Conservation (phyloP, 441 rosid species). For the Melastoma candidum region DNA sequence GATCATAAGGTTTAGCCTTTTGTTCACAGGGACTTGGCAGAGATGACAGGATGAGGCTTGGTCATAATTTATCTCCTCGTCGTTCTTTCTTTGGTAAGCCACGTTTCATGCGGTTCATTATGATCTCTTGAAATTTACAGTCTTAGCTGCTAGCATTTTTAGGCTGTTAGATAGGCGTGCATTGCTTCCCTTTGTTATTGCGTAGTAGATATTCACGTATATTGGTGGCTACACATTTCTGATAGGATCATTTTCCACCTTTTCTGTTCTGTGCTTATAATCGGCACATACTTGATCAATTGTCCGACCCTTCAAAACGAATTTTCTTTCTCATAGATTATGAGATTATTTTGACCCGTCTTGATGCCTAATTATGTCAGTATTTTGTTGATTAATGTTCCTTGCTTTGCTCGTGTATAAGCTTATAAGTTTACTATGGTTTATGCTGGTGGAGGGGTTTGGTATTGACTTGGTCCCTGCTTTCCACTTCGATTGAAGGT, state of each 20-base stretch:
- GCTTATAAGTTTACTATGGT: constrained; percentile 2
- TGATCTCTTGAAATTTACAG: constrained; percentile 1
- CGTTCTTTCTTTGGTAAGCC: constrained; percentile 57
- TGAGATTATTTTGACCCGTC: no score
- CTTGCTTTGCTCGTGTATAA: constrained; percentile 1
- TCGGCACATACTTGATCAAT: no score
- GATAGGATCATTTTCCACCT: no score
- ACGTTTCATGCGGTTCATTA: background rate
- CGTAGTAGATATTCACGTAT: no score
- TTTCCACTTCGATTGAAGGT: constrained; percentile 26
- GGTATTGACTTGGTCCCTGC: background rate
- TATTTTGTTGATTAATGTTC: background rate
- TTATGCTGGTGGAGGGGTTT: background rate
- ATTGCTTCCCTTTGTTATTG: no score
- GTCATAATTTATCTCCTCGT: constrained; percentile 38
- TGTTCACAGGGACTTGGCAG: constrained; percentile 58
- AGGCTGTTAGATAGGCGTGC: no score
- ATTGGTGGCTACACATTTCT: no score
- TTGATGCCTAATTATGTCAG: no score
- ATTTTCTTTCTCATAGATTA: no score
- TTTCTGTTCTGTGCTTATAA: no score
- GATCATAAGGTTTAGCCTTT: constrained; percentile 12
- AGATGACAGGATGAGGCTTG: constrained; percentile 61
- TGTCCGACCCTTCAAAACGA: no score
- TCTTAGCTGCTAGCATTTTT: background rate